Evolutionary conservation across 2,329 filamentous ascomycete genomes (phyloP).

Genomic region (Kalaharituber pfeilii): DNA sequence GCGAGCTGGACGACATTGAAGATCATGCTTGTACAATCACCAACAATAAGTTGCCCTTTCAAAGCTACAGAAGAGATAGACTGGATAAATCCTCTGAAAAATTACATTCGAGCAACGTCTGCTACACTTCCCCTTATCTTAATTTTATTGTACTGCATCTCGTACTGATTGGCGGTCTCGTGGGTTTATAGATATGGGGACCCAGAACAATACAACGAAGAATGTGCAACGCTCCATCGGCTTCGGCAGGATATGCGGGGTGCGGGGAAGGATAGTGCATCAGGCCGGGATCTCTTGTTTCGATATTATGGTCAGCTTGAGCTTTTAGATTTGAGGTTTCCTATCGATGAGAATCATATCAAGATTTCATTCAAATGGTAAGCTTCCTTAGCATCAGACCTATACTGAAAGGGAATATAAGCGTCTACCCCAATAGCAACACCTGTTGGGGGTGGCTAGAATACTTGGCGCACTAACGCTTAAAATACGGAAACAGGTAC

Average conservation of each 20-base stretch:
- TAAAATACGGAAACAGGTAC: conserved; percentile 47
- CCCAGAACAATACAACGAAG: conserved; percentile 85
- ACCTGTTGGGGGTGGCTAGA: conserved; percentile 21
- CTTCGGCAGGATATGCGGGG: conserved; percentile 96
- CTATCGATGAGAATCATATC: conserved; percentile 96
- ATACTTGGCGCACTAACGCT: conserved; percentile 9
- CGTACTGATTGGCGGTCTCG: neutral
- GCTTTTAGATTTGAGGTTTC: conserved; percentile 81
- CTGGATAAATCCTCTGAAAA: conserved; percentile 83
- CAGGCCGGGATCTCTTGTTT: conserved; percentile 82
- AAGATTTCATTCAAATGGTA: conserved; percentile 94
- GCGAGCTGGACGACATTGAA: neutral
- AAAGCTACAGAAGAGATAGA: conserved; percentile 87
- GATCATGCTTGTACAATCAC: conserved; percentile 14
- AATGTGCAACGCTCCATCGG: conserved; percentile 85
- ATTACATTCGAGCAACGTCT: conserved; percentile 67
- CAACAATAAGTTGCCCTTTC: conserved; percentile 20
- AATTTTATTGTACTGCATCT: neutral
- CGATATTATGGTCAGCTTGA: conserved; percentile 96
- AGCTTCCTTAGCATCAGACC: too few species aligned
- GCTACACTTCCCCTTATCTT: neutral
- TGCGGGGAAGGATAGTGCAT: conserved; percentile 87
- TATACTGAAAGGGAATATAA: too few species aligned
- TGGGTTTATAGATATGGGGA: conserved; percentile 49
- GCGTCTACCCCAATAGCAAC: neutral